phyloP scores from a whole-genome alignment of 2,329 filamentous ascomycete species.

The Colletotrichum euphorbiae region DNA sequence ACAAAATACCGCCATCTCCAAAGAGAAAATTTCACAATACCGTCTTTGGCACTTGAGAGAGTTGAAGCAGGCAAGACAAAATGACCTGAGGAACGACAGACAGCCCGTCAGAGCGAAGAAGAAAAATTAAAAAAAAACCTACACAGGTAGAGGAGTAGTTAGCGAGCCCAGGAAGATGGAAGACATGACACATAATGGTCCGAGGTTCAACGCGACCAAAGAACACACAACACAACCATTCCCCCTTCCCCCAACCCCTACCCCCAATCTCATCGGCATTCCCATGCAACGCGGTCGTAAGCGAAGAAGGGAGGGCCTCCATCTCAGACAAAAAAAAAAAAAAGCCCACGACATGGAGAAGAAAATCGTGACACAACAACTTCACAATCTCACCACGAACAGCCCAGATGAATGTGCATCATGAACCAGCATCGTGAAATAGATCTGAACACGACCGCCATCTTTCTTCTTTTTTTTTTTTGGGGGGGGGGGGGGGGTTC shows the following conservation, averaged over 20 bases:
- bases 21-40: not conserved
- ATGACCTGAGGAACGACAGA: not conserved
- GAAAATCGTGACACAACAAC: conserved; percentile 3
- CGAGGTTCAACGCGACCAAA: not conserved
- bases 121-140: not conserved
- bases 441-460: too few relatives aligned
- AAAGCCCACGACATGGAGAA: too few relatives aligned
- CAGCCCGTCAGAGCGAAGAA: not conserved
- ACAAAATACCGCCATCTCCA: not conserved
- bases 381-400: conserved; percentile 13
- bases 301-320: not conserved
- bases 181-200: not conserved
- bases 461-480: too few relatives aligned
- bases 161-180: not conserved
- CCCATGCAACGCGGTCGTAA: not conserved
- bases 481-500: too few relatives aligned
- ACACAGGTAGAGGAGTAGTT: too few relatives aligned
- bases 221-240: not conserved
- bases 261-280: not conserved
- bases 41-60: not conserved
- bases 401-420: conserved; percentile 6
- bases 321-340: not conserved
- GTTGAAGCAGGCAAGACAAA: too few relatives aligned
- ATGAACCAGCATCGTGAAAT: not conserved
- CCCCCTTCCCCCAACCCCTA: not conserved